These are phyloP conservation scores for Coccomyxa sp. DNA, from an alignment of 139 green algal genomes.

Conservation along the genomic window DNA sequence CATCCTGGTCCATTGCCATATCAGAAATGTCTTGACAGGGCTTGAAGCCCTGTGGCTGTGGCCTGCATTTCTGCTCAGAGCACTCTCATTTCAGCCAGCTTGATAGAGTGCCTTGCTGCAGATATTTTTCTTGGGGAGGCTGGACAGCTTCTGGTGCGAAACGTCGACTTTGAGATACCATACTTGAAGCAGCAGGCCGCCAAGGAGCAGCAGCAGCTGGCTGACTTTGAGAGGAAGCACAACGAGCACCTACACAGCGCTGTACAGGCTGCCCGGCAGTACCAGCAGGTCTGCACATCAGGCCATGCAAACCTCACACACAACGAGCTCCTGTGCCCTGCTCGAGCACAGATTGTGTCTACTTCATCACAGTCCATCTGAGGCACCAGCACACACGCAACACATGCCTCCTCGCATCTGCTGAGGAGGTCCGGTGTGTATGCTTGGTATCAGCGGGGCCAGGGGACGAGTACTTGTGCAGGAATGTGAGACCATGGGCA, in stretches of 20 bases:
- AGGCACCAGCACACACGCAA: background rate
- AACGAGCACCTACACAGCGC: constrained; percentile 58
- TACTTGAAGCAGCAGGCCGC: constrained; percentile 58
- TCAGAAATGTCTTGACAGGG: too few relatives aligned
- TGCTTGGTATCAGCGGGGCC: too few relatives aligned
- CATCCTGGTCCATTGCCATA: background rate
- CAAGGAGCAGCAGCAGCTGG: constrained; percentile 45
- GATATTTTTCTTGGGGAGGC: constrained; percentile 67
- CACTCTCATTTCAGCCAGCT: background rate
- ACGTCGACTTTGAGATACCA: constrained; percentile 76
- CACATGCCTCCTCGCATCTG: too few relatives aligned
- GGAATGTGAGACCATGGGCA: constrained; percentile 53
- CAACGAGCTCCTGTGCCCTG: background rate
- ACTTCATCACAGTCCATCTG: background rate
- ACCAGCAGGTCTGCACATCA: constrained; percentile 35
- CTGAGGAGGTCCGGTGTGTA: too few relatives aligned
- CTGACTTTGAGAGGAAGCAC: constrained; percentile 52
- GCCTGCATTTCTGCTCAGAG: background rate
- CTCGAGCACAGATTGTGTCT: background rate
- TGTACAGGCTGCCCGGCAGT: constrained; percentile 34
- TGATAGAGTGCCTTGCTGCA: constrained; percentile 15
- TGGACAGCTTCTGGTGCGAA: constrained; percentile 47
- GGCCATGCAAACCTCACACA: background rate
- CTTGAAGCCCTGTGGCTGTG: too few relatives aligned
- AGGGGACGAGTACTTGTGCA: too few relatives aligned